These are phyloP conservation scores for Volvox africanus DNA, from an alignment of 139 green algal genomes.

Conservation along the genomic window DNA sequence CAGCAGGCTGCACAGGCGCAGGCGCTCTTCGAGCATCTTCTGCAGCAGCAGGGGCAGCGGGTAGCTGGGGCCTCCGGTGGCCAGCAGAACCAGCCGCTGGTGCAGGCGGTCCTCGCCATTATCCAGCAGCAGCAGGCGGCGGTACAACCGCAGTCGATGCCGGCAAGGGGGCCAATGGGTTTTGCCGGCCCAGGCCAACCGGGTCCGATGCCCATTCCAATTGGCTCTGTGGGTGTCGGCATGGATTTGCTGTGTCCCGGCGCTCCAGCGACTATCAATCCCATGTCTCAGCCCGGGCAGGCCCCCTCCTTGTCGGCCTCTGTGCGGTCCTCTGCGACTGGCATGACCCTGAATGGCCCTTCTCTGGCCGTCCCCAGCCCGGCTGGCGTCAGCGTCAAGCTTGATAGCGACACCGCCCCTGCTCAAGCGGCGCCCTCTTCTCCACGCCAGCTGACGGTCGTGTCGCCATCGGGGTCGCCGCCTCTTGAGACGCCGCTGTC, in stretches of 20 bases:
- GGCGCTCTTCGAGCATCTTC: slow-evolving; percentile 33
- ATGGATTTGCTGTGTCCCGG: background rate
- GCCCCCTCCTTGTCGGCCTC: background rate
- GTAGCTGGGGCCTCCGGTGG: background rate
- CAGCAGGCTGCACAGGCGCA: slow-evolving; percentile 13
- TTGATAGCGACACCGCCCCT: background rate
- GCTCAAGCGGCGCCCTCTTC: background rate
- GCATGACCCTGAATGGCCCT: background rate
- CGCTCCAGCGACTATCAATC: background rate
- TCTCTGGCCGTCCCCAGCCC: background rate
- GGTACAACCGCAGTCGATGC: background rate
- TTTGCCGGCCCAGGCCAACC: background rate
- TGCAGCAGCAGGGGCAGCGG: slow-evolving; percentile 3
- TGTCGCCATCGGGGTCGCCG: slow-evolving; percentile 14
- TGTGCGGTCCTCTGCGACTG: slow-evolving; percentile 10
- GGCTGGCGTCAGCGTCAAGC: background rate
- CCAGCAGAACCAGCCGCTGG: background rate
- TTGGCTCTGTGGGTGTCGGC: background rate
- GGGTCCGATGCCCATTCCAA: background rate
- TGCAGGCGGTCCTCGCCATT: slow-evolving; percentile 30
- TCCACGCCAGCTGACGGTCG: background rate
- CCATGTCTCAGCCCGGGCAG: background rate
- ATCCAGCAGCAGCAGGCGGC: slow-evolving; percentile 32
- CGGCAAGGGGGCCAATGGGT: background rate
- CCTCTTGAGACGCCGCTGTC: background rate